These are phyloP conservation scores for Parathielavia appendiculata DNA, from an alignment of 495 filamentous ascomycete species.

Conservation along the genomic window DNA sequence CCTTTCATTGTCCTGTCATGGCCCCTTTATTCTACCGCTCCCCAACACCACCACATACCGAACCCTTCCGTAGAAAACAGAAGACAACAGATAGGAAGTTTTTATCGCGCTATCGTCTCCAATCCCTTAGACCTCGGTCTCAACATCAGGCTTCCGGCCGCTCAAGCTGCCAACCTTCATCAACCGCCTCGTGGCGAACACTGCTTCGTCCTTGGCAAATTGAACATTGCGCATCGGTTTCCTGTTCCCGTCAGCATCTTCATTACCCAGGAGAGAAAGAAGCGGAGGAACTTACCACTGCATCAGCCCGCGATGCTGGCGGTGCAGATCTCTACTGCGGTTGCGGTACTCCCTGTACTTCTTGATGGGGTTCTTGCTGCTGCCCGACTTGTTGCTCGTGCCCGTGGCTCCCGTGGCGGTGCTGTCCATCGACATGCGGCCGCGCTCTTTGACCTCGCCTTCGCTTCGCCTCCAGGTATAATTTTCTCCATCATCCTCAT, in stretches of 20 bases:
- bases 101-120: background rate
- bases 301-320: constrained; percentile 68
- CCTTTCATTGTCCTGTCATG: no score
- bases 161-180: constrained; percentile 51
- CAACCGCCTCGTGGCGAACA: constrained; percentile 55
- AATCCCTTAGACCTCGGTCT: constrained; percentile 51
- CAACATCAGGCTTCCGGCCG: constrained; percentile 63
- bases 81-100: background rate
- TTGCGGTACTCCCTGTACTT: constrained; percentile 52
- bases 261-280: background rate
- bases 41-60: background rate
- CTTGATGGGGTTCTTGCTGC: constrained; percentile 42
- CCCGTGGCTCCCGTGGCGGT: constrained; percentile 15
- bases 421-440: constrained; percentile 22
- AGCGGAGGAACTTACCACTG: constrained; percentile 53
- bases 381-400: constrained; percentile 17
- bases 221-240: constrained; percentile 60
- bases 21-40: background rate
- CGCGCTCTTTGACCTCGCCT: constrained; percentile 10
- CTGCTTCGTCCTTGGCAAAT: constrained; percentile 67
- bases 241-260: constrained; percentile 21
- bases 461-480: constrained; percentile 15
- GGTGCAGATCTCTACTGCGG: constrained; percentile 50
- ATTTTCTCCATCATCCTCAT: constrained; percentile 7
- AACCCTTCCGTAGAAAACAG: background rate